A percentile compares a stretch with the other conserved stretches of the same genome.
These are phyloP conservation scores for Chalciporus chontae DNA, from an alignment of 768 basidiomycete species.

Conservation along the genomic window DNA sequence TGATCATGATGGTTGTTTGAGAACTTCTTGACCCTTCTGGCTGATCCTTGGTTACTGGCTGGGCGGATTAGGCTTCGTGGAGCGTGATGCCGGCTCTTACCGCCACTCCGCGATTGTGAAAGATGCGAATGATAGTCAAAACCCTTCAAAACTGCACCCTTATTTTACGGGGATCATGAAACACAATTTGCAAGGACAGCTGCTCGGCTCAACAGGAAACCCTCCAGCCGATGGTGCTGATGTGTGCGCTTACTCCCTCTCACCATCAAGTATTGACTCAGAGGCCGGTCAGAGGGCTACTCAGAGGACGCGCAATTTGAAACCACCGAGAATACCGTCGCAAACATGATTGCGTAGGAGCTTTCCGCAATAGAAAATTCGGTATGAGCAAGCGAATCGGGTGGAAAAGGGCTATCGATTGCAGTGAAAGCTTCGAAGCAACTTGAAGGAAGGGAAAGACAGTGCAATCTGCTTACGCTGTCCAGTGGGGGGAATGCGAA, in stretches of 20 bases:
- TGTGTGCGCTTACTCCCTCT: too few species aligned
- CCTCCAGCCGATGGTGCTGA: too few species aligned
- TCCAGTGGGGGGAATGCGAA: conserved; percentile 1
- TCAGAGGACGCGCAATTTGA: too few species aligned
- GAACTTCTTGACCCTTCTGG: conserved; percentile 26
- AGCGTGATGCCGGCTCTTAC: conserved; percentile 7
- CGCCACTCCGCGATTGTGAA: conserved; percentile 7
- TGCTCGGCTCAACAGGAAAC: too few species aligned
- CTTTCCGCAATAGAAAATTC: too few species aligned
- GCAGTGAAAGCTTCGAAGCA: conserved; percentile 1
- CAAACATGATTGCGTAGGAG: too few species aligned
- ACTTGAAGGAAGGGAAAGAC: not conserved
- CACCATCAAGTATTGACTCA: too few species aligned
- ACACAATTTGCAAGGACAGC: too few species aligned
- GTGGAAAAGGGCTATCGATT: conserved; percentile 4
- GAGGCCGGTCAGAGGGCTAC: too few species aligned
- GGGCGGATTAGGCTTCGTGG: conserved; percentile 10
- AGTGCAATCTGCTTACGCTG: conserved; percentile 1
- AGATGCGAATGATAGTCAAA: conserved; percentile 2
- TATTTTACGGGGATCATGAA: conserved; percentile 16
- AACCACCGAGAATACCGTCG: too few species aligned
- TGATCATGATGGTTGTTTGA: conserved; percentile 19
- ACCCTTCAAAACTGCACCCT: conserved; percentile 10
- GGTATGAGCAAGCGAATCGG: not conserved
- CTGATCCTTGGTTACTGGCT: conserved; percentile 16